Evolutionary conservation across 345 rosid genomes (phyloP).

Genomic region (Camelina neglecta): DNA sequence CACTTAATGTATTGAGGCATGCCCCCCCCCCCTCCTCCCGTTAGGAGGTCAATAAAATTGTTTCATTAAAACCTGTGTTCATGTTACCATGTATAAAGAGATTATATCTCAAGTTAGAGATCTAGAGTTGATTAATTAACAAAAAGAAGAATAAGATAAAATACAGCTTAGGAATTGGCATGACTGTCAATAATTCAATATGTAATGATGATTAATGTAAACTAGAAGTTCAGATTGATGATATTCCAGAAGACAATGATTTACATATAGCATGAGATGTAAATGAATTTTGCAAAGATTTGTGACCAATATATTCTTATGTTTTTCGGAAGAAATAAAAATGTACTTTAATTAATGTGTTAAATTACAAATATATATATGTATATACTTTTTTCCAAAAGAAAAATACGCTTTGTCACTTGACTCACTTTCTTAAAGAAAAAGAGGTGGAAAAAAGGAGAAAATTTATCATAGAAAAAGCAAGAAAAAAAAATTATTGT

Average conservation of each 20-base stretch:
- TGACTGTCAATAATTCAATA: not conserved
- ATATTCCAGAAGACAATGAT: too few species aligned
- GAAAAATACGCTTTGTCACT: constrained; percentile 31
- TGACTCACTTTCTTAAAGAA: constrained; percentile 39
- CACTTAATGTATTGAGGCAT: too few species aligned
- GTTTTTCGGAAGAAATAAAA: constrained; percentile 9
- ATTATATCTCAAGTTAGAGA: not conserved
- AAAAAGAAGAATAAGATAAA: not conserved
- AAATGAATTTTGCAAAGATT: not conserved
- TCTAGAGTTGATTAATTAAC: not conserved
- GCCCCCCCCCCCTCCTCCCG: too few species aligned
- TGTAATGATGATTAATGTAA: not conserved
- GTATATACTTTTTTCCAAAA: constrained; percentile 30
- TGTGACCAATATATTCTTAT: not conserved
- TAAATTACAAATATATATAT: not conserved
- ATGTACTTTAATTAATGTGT: not conserved
- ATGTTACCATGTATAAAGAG: not conserved
- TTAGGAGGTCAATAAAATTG: not conserved
- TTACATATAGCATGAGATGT: not conserved
- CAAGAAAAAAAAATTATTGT: too few species aligned
- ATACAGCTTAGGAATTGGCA: not conserved
- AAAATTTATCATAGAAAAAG: not conserved
- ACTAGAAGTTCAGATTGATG: constrained; percentile 11
- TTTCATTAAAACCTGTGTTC: not conserved
- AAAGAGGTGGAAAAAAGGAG: constrained; percentile 29